phyloP scores from a whole-genome alignment of 2,329 filamentous ascomycete genomes.

The Calonectria pteridis region DNA sequence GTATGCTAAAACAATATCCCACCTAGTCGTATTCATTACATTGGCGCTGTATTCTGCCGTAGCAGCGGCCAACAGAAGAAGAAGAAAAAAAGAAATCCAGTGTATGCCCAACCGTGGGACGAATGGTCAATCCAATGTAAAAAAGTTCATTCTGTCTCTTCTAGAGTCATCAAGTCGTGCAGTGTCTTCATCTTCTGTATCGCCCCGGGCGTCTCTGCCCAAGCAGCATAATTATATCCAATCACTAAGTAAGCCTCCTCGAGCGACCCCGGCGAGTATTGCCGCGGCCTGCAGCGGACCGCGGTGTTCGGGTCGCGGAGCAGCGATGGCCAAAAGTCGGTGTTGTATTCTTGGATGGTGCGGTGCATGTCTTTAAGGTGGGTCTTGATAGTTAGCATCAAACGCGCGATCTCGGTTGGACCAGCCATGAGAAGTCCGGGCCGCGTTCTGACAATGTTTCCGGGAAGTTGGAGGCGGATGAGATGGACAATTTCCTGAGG shows the following conservation, averaged over 20 bases:
- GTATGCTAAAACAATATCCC: neutral
- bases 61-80: neutral
- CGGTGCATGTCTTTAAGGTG: slow-evolving; percentile 32
- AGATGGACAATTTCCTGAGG: slow-evolving; percentile 40
- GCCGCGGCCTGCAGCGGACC: neutral
- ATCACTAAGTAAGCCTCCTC: slow-evolving; percentile 36
- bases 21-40: neutral
- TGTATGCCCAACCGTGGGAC: neutral
- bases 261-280: slow-evolving; percentile 14
- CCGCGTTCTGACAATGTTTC: slow-evolving; percentile 9
- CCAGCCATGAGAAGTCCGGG: slow-evolving; percentile 10
- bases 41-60: neutral
- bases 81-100: neutral
- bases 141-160: neutral
- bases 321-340: slow-evolving; percentile 35
- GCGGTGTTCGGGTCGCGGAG: slow-evolving; percentile 16
- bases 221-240: slow-evolving; percentile 23
- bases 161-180: neutral
- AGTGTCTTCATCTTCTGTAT: slow-evolving; percentile 18
- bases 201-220: slow-evolving; percentile 35
- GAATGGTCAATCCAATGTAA: neutral
- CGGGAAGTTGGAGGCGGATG: slow-evolving; percentile 32
- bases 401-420: neutral
- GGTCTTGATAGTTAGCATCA: slow-evolving; percentile 27
- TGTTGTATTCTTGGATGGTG: slow-evolving; percentile 30